phyloP scores from a whole-genome alignment of 2,329 filamentous ascomycete genomes.

The Sarocladium brachiariae region DNA sequence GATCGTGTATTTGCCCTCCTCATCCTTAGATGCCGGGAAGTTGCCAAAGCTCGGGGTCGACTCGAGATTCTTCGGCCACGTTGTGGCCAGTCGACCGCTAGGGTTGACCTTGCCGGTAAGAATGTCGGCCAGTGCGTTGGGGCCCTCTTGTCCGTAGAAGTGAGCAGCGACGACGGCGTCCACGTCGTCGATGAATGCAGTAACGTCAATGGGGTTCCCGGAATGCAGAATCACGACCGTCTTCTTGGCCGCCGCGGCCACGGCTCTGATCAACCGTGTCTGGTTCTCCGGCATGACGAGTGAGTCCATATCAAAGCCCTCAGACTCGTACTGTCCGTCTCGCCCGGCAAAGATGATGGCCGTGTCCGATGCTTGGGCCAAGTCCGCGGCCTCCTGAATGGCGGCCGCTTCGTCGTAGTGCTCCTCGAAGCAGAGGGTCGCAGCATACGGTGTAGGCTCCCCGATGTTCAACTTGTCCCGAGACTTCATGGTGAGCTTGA shows the following conservation, averaged over 20 bases:
- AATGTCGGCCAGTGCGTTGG: conserved; percentile 58
- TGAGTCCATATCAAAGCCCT: conserved; percentile 53
- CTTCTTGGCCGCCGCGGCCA: background rate
- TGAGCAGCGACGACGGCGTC: conserved; percentile 63
- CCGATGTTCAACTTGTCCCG: conserved; percentile 49
- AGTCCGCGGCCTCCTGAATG: conserved; percentile 57
- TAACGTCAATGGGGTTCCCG: background rate
- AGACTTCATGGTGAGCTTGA: conserved; percentile 54
- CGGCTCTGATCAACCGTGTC: background rate
- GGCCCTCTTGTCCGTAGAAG: conserved; percentile 65
- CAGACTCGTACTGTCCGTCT: conserved; percentile 75
- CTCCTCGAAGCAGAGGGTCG: conserved; percentile 52
- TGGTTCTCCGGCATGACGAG: background rate
- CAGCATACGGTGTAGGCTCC: conserved; percentile 45
- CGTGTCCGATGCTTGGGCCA: conserved; percentile 65
- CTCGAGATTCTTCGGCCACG: background rate
- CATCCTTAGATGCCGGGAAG: background rate
- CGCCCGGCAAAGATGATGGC: conserved; percentile 73
- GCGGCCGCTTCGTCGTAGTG: conserved; percentile 52
- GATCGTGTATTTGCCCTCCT: background rate
- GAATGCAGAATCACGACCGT: background rate
- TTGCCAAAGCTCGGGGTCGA: background rate
- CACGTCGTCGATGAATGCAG: conserved; percentile 35
- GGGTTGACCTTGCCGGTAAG: conserved; percentile 63
- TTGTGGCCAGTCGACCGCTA: conserved; percentile 48